Base-by-base conservation (phyloP, 305 asterid genomes). In the Fraxinus greggii region DNA sequence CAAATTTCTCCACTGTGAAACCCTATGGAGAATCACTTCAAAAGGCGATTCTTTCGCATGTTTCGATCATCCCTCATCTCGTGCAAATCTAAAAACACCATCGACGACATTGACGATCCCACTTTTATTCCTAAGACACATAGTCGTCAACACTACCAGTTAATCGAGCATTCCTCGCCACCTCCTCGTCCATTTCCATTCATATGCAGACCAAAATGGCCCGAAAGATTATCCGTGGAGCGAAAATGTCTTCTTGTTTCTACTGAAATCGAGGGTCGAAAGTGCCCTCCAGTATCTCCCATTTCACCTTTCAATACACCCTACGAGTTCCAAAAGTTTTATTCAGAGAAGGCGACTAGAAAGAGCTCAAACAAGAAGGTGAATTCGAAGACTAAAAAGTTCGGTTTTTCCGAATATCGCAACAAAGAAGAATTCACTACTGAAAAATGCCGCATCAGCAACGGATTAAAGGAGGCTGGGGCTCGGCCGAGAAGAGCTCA, bases 21-120 rank as follows among this genome's bases (percentile, higher is more conserved):
- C 65, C 67, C 75, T 29, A 84, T 84, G 87, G 87, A 80, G 56
- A 84, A 77, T 73, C 80, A 12, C 5, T 80, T 84, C 81, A 84
- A 80, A 77, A 65, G n/a, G 12, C 78, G 77, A 69, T 38, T 84
- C 42, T 77, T 74, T 13, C 75, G 80, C 5, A 36, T 83, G 69
- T 83, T 83, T 45, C 67, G 48, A 13, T 72, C 85, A 0, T 76
- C 81, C 5, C 81, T 77, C 74, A 76, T 67, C 10, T 84, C 84
- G 31, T 84, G 87, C 76, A 79, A 79, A n/a, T 73, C 86, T 45
- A 84, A 80, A 29, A 80, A 80, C 42, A 59, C 36, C 48, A 21
- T 81, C 7, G 82, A 77, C 13, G 84, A 23, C 17, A 45, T 84
- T 42, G 69, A 33, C 7, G 31, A 21, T 15, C 79, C 32, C 19